phyloP scores from a whole-genome alignment of 768 basidiomycete genomes.

The Rhodosporidiobolus sp. region DNA sequence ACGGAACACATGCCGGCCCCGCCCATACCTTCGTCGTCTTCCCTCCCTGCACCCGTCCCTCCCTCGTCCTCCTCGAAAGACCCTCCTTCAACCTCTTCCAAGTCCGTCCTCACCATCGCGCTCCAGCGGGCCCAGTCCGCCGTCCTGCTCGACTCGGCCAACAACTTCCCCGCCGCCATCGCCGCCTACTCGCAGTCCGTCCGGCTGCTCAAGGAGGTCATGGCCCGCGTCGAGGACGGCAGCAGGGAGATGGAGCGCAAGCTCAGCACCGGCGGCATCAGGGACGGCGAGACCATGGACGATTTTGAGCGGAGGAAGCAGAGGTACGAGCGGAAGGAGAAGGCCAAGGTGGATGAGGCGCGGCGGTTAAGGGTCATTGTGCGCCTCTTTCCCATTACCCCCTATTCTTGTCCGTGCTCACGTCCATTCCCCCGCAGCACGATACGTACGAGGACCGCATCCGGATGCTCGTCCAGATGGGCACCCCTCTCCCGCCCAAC shows the following conservation, averaged over 20 bases:
- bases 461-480: slow-evolving; percentile 80
- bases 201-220: slow-evolving; percentile 80
- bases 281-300: slow-evolving; percentile 27
- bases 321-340: slow-evolving; percentile 62
- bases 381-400: slow-evolving; percentile 49
- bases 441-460: slow-evolving; percentile 93
- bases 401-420: not conserved
- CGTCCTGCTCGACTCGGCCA: slow-evolving; percentile 79
- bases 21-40: not conserved
- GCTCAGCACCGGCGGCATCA: not conserved
- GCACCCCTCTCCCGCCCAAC: slow-evolving; percentile 4
- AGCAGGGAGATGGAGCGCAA: slow-evolving; percentile 20
- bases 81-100: slow-evolving; percentile 57
- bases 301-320: slow-evolving; percentile 40
- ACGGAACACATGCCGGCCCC: not conserved
- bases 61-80: not conserved
- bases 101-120: slow-evolving; percentile 78
- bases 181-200: slow-evolving; percentile 83
- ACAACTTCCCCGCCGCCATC: slow-evolving; percentile 87
- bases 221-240: slow-evolving; percentile 66
- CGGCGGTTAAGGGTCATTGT: slow-evolving; percentile 81
- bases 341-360: slow-evolving; percentile 90
- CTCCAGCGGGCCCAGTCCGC: slow-evolving; percentile 85
- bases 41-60: not conserved
- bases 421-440: slow-evolving; percentile 57